Evolutionary conservation across 176 grass and related monocot genomes (phyloP).

Genomic region (Aechmea fasciata): DNA sequence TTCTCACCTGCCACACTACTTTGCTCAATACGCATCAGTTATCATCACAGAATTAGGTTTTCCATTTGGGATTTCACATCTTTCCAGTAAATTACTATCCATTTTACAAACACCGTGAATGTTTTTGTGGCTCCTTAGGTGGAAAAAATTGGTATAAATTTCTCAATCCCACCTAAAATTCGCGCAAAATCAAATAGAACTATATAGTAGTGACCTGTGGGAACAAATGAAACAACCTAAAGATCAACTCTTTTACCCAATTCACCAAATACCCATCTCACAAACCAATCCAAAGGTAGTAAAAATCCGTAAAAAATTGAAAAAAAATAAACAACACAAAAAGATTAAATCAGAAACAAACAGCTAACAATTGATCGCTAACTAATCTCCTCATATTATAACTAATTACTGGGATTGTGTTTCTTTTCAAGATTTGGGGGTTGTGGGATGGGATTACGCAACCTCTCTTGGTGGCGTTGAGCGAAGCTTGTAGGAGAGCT

Average conservation of each 20-base stretch:
- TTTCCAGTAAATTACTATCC: too few species aligned
- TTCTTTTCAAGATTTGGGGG: not conserved
- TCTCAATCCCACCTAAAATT: too few species aligned
- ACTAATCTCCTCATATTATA: not conserved
- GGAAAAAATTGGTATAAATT: too few species aligned
- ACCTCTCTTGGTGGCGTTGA: conserved; percentile 66
- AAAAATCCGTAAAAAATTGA: not conserved
- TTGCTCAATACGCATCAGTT: too few species aligned
- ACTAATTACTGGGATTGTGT: not conserved
- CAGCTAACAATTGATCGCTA: conserved; percentile 4
- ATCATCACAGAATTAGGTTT: too few species aligned
- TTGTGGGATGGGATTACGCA: not conserved
- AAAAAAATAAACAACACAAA: not conserved
- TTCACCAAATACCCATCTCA: not conserved
- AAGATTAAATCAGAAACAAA: not conserved
- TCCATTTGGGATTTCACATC: too few species aligned
- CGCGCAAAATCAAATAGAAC: not conserved
- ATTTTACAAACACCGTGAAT: too few species aligned
- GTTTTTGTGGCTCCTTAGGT: too few species aligned
- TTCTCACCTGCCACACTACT: too few species aligned
- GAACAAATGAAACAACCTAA: not conserved
- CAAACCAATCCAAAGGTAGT: not conserved
- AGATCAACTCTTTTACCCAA: not conserved
- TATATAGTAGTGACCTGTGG: not conserved
- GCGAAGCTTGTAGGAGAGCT: conserved; percentile 54